Base-by-base conservation (phyloP, 176 grass and related monocot species). In the Musa itinerans region DNA sequence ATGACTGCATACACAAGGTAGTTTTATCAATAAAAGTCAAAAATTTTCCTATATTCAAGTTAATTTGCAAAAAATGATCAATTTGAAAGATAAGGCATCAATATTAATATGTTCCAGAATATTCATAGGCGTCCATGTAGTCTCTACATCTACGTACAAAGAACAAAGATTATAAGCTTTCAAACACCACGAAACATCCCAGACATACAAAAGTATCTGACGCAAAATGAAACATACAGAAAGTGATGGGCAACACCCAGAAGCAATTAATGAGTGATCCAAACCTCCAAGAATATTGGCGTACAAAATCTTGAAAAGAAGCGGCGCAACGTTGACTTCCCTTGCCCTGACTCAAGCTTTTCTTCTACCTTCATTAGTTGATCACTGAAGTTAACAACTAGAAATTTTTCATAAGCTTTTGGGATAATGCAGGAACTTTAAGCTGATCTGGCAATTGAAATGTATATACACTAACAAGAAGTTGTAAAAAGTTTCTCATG, bases 231-330 rank as follows among this genome's bases (percentile, higher is more conserved):
- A 61, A 61, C 57, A 61, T n/a, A 19, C 1, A n/a, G 14, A 19
- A 1, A 61, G 34, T 61, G 57, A 61, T 61, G 17, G 17, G 14
- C 2, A 61, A 16, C 65, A 43, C 11, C 1, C 65, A 68, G 34
- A 15, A 29, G 13, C 5, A 68, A 53, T 20, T 52, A 52, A 17
- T 16, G 9, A 53, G n/a, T 6, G n/a, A 72, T 11, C 8, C 10
- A 53, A 53, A 98, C 95, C 88, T 98, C 95, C 29, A 98, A 83
- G 71, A 93, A 98, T 75, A 98, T 93, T 51, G 95, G 95, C 83
- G 95, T 98, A 71, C 88, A 93, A 76, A 98, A 98, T 72, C 95
- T 93, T 9, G 90, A 87, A 78, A 98, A 93, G 71, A 93, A 65
- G 19, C 86, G 85, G 51, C 95, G 85, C 83, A 93, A 81, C 80